phyloP scores from a whole-genome alignment of 768 basidiomycete species.

The Mycena galericulata region DNA sequence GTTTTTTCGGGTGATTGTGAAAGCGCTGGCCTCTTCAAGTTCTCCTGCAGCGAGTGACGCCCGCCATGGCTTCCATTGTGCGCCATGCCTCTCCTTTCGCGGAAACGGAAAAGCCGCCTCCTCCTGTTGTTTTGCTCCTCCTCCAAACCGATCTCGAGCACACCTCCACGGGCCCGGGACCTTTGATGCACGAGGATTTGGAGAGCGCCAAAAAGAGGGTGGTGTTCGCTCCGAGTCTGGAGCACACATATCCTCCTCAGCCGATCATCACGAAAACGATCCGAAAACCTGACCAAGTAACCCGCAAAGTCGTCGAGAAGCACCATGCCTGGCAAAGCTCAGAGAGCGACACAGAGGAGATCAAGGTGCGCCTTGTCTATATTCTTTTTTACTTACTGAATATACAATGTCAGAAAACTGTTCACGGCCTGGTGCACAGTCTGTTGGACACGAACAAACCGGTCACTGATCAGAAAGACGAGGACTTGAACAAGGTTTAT shows the following conservation, averaged over 20 bases:
- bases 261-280: constrained; percentile 6
- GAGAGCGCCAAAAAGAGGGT: constrained; percentile 13
- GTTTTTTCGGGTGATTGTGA: not conserved
- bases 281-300: not conserved
- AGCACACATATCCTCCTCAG: constrained; percentile 23
- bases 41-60: constrained; percentile 13
- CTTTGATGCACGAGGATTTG: constrained; percentile 28
- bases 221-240: not conserved
- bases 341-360: not conserved
- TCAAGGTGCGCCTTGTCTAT: constrained; percentile 17
- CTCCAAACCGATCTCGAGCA: constrained; percentile 25
- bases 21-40: too few species aligned
- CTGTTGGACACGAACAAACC: constrained; percentile 25
- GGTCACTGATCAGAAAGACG: not conserved
- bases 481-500: constrained; percentile 2
- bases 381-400: constrained; percentile 17
- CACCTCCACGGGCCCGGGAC: constrained; percentile 16
- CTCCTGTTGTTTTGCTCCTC: constrained; percentile 24
- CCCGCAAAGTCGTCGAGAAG: not conserved
- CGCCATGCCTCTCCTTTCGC: constrained; percentile 26
- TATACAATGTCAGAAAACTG: constrained; percentile 8
- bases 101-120: constrained; percentile 22
- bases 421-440: constrained; percentile 17
- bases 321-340: not conserved
- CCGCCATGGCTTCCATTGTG: constrained; percentile 13